Evolutionary conservation across 495 filamentous ascomycete genomes (phyloP).

Genomic region (Terfezia claveryi): DNA sequence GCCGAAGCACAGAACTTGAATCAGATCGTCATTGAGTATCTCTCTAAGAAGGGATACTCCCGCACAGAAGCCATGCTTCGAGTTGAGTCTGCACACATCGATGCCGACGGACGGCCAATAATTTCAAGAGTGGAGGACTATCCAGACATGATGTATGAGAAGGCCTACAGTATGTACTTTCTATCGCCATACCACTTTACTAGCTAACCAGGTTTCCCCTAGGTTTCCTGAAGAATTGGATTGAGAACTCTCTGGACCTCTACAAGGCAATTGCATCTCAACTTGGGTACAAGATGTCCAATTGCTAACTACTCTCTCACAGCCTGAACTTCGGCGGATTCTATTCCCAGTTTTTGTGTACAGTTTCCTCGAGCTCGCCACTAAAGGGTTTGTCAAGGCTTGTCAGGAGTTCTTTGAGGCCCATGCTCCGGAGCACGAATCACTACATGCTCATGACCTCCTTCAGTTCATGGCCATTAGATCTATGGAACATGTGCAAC

Average conservation of each 20-base stretch:
- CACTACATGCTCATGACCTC: slow-evolving; percentile 55
- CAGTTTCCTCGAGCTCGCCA: slow-evolving; percentile 64
- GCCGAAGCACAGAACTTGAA: slow-evolving; percentile 56
- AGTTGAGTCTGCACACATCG: slow-evolving; percentile 62
- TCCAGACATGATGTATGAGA: slow-evolving; percentile 51
- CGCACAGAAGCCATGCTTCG: slow-evolving; percentile 84
- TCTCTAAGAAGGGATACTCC: slow-evolving; percentile 86
- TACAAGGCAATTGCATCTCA: slow-evolving; percentile 50
- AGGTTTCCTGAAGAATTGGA: slow-evolving; percentile 52
- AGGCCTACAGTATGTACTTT: slow-evolving; percentile 37
- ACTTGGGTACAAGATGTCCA: neutral
- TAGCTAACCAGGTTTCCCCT: slow-evolving; percentile 6
- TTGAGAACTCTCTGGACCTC: slow-evolving; percentile 72
- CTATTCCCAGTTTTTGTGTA: slow-evolving; percentile 89
- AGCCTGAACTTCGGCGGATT: slow-evolving; percentile 72
- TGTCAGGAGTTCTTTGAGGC: slow-evolving; percentile 45
- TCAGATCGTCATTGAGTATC: slow-evolving; percentile 91
- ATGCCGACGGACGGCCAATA: slow-evolving; percentile 55
- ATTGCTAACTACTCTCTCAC: neutral
- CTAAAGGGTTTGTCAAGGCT: slow-evolving; percentile 46
- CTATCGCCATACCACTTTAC: neutral
- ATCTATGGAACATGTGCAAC: slow-evolving; percentile 51
- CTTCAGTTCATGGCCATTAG: slow-evolving; percentile 42
- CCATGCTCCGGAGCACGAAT: slow-evolving; percentile 46
- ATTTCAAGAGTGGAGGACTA: slow-evolving; percentile 36